Conservation (phyloP, 257 asterid genomes). For the Misopates orontium region DNA sequence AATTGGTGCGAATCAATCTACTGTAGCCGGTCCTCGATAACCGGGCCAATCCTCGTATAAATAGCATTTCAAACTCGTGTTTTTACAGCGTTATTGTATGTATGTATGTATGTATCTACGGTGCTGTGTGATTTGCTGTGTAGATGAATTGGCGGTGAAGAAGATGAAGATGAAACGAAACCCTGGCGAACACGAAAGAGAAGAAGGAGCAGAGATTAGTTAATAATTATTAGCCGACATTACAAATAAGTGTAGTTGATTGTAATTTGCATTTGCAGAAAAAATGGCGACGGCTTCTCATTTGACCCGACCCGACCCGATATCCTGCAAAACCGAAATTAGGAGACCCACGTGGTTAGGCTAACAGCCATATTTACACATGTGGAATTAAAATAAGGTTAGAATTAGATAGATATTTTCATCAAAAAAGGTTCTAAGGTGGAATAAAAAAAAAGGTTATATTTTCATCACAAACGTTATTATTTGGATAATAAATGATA, state of each 20-base stretch:
- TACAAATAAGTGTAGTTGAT: constrained; percentile 35
- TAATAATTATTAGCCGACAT: not conserved
- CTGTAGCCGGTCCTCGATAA: constrained; percentile 45
- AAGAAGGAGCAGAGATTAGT: not conserved
- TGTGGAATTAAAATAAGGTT: too few relatives aligned
- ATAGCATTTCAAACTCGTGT: constrained; percentile 38
- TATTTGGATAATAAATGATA: too few relatives aligned
- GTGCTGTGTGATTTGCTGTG: not conserved
- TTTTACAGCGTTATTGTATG: not conserved
- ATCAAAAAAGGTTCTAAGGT: too few relatives aligned
- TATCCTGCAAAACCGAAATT: too few relatives aligned
- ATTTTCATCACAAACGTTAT: too few relatives aligned
- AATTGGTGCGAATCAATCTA: constrained; percentile 31
- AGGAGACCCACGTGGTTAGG: too few relatives aligned
- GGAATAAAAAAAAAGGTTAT: too few relatives aligned
- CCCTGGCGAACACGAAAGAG: constrained; percentile 10
- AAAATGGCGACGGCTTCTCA: too few relatives aligned
- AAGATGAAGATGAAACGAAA: constrained; percentile 2
- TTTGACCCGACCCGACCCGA: too few relatives aligned
- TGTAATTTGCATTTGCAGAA: constrained; percentile 2
- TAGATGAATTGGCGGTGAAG: constrained; percentile 6
- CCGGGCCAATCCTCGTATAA: constrained; percentile 46
- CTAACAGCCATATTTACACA: too few relatives aligned
- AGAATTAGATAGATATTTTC: too few relatives aligned
- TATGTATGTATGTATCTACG: not conserved